Conservation (phyloP, 2,329 filamentous ascomycete genomes). For the Trichoderma cornu-damae region DNA sequence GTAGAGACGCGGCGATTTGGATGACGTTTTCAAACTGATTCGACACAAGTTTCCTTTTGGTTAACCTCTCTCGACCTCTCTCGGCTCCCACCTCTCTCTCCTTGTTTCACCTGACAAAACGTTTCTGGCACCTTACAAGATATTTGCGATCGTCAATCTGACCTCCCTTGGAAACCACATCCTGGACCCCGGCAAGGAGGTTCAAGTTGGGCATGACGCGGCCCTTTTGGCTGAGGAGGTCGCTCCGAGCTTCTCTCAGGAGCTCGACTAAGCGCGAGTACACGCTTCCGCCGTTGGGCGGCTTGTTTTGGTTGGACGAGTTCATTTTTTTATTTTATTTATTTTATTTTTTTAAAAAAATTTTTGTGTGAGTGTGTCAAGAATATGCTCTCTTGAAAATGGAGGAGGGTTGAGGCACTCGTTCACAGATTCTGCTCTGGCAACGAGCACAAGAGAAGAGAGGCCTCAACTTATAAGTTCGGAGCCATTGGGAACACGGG, state of each 20-base stretch:
- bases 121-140: not conserved
- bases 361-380: not conserved
- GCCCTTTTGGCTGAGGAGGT: not conserved
- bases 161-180: not conserved
- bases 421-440: too few relatives aligned
- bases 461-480: too few relatives aligned
- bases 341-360: not conserved
- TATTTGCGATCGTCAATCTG: not conserved
- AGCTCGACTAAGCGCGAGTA: not conserved
- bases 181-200: not conserved
- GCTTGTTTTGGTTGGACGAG: not conserved
- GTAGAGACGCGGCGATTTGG: not conserved
- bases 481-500: too few relatives aligned
- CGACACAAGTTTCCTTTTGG: not conserved
- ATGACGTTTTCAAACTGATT: not conserved
- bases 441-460: too few relatives aligned
- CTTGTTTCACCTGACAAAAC: not conserved
- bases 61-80: not conserved
- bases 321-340: not conserved
- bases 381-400: not conserved
- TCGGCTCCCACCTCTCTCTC: too few relatives aligned
- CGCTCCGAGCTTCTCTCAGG: not conserved
- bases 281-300: not conserved
- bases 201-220: not conserved
- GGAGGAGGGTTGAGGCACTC: too few relatives aligned